Conservation (phyloP, 1,139 yeast genomes). For the Geotrichum phurueaensis region DNA sequence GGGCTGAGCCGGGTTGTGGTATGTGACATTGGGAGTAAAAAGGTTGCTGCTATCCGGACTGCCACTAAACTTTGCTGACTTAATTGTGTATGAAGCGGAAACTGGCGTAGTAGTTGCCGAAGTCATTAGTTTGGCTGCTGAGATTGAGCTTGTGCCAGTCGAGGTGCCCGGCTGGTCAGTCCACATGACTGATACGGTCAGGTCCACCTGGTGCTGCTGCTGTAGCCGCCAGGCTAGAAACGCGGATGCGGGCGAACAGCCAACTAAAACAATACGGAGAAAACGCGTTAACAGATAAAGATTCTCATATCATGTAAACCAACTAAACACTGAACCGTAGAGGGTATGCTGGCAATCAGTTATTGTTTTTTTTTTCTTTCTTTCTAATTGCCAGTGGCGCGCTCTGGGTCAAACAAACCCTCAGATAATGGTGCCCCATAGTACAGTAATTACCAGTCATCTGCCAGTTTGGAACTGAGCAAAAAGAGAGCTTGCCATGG, state of each 20-base stretch:
- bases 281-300: background rate
- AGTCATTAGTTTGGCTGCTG: slow-evolving; percentile 5
- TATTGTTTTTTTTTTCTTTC: too few species aligned
- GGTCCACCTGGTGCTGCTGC: slow-evolving; percentile 14
- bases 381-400: too few species aligned
- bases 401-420: too few species aligned
- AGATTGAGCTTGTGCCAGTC: slow-evolving; percentile 3
- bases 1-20: slow-evolving; percentile 15
- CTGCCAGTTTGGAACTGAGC: too few species aligned
- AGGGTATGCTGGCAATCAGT: too few species aligned
- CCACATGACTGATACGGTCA: slow-evolving; percentile 18
- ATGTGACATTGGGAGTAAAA: slow-evolving; percentile 12
- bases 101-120: slow-evolving; percentile 4
- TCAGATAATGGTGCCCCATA: too few species aligned
- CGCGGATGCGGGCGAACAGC: slow-evolving; percentile 26
- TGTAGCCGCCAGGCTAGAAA: slow-evolving; percentile 27
- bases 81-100: slow-evolving; percentile 16
- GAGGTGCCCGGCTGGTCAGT: slow-evolving; percentile 24
- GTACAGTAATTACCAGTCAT: too few species aligned
- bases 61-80: slow-evolving; percentile 28
- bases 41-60: slow-evolving; percentile 11
- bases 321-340: background rate
- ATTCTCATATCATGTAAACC: background rate
- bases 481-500: too few species aligned
- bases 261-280: slow-evolving; percentile 20